Evolutionary conservation across 257 asterid genomes (phyloP).

Genomic region (Pogostemon cablin): DNA sequence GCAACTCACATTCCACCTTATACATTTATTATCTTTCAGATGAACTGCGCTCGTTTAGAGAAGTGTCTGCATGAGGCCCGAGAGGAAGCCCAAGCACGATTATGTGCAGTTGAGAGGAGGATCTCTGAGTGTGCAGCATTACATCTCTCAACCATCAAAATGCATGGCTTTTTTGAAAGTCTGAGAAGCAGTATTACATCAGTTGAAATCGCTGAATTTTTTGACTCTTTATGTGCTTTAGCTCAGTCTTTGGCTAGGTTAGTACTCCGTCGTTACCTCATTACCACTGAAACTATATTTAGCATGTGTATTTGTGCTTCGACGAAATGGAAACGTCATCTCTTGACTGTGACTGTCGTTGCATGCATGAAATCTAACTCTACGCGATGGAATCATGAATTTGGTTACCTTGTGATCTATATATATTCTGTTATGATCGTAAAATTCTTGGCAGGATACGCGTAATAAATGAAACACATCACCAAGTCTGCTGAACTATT

Average conservation of each 20-base stretch:
- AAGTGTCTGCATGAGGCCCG: constrained; percentile 89
- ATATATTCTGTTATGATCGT: background rate
- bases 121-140: constrained; percentile 71
- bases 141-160: constrained; percentile 77
- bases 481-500: too few relatives aligned
- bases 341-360: too few relatives aligned
- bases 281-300: background rate
- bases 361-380: background rate
- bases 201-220: constrained; percentile 48
- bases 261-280: constrained; percentile 3
- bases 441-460: too few relatives aligned
- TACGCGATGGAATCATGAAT: background rate
- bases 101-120: constrained; percentile 77
- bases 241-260: constrained; percentile 77
- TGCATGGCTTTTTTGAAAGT: constrained; percentile 73
- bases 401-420: background rate
- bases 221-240: constrained; percentile 65
- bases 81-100: constrained; percentile 88
- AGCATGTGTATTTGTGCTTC: background rate
- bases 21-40: constrained; percentile 46
- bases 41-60: constrained; percentile 89
- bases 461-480: too few relatives aligned
- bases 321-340: background rate
- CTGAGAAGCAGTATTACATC: constrained; percentile 71
- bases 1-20: background rate